Evolutionary conservation across 139 green algal species (phyloP).

Genomic region (Mesotaenium endlicherianum): DNA sequence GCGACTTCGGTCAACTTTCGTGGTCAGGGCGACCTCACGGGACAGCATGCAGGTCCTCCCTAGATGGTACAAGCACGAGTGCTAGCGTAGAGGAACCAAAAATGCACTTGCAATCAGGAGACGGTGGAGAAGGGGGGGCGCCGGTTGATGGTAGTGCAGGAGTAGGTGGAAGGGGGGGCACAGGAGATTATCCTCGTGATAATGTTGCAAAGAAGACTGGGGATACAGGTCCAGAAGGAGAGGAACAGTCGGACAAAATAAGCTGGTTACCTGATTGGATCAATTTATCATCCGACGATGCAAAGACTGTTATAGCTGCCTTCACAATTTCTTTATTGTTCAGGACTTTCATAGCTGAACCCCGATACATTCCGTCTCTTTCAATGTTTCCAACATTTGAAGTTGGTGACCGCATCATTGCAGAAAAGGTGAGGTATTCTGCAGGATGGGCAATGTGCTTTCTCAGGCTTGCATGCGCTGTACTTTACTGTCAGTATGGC

Average conservation of each 20-base stretch:
- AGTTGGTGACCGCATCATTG: constrained; percentile 91
- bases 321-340: constrained; percentile 86
- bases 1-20: no score
- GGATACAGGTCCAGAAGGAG: not conserved
- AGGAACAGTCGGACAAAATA: not conserved
- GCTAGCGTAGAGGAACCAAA: no score
- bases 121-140: no score
- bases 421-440: constrained; percentile 75
- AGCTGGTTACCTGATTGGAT: constrained; percentile 53
- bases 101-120: no score
- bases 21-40: no score
- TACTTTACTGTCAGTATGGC: no score
- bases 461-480: not conserved
- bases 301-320: constrained; percentile 79
- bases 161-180: not conserved
- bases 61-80: no score
- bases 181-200: not conserved
- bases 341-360: constrained; percentile 88
- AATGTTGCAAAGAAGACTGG: not conserved
- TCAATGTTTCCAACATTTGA: constrained; percentile 98
- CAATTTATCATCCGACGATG: constrained; percentile 78
- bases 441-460: not conserved
- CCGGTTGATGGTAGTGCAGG: not conserved
- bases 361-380: constrained; percentile 95
- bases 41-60: no score